Conservation (phyloP, 345 rosid genomes). For the Lumnitzera racemosa region DNA sequence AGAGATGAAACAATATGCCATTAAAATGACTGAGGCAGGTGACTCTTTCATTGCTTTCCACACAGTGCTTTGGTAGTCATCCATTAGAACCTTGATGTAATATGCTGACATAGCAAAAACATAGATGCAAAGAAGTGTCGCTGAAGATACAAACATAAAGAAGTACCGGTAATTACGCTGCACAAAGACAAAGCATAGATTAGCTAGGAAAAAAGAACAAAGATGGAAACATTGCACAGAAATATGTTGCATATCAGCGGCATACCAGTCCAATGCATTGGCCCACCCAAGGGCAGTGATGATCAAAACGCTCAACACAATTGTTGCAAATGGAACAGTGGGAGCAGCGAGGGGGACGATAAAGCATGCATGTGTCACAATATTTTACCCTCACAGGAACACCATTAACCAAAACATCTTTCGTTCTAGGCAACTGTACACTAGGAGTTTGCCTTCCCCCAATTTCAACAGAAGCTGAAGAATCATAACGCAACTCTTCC, state of each 20-base stretch:
- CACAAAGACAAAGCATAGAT: slow-evolving; percentile 18
- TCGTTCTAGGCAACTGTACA: slow-evolving; percentile 80
- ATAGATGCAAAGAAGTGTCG: slow-evolving; percentile 82
- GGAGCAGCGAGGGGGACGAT: slow-evolving; percentile 96
- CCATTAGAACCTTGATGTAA: slow-evolving; percentile 83
- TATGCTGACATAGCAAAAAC: slow-evolving; percentile 79
- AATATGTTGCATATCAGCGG: slow-evolving; percentile 7
- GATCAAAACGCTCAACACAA: slow-evolving; percentile 97
- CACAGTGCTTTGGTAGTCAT: slow-evolving; percentile 48
- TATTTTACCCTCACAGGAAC: slow-evolving; percentile 76
- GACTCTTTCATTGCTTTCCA: slow-evolving; percentile 92
- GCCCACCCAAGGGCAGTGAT: slow-evolving; percentile 99
- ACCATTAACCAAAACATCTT: slow-evolving; percentile 83
- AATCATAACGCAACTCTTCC: slow-evolving; percentile 64
- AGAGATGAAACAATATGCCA: slow-evolving; percentile 76
- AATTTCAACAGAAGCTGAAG: slow-evolving; percentile 44
- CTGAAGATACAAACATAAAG: slow-evolving; percentile 90
- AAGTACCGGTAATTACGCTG: slow-evolving; percentile 98
- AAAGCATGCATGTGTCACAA: slow-evolving; percentile 97
- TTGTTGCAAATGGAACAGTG: slow-evolving; percentile 89
- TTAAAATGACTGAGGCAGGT: slow-evolving; percentile 71
- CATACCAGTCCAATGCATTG: slow-evolving; percentile 97
- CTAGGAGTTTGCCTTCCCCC: slow-evolving; percentile 88
- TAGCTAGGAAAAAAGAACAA: slow-evolving; percentile 5
- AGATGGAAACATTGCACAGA: background rate